These are phyloP conservation scores for Magnaporthiopsis incrustans DNA, from an alignment of 2,329 filamentous ascomycete species.

Conservation along the genomic window DNA sequence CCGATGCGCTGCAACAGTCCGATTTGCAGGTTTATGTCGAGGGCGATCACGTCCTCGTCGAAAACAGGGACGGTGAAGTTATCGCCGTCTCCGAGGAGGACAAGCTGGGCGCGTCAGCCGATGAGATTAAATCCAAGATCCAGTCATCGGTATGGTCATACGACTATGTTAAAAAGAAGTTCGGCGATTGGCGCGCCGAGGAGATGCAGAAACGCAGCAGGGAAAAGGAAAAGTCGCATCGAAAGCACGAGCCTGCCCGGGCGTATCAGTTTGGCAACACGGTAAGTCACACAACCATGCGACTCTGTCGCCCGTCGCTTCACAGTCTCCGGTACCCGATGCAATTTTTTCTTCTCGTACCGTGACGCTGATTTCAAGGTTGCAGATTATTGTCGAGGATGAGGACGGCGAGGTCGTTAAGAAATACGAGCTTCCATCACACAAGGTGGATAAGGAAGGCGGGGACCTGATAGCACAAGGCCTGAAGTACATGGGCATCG, in stretches of 20 bases:
- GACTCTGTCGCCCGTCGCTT: background rate
- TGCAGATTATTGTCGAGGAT: slow-evolving; percentile 72
- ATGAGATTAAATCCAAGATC: slow-evolving; percentile 25
- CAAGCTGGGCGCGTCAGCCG: slow-evolving; percentile 19
- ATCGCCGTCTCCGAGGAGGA: slow-evolving; percentile 43
- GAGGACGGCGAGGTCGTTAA: slow-evolving; percentile 79
- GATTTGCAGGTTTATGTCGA: slow-evolving; percentile 69
- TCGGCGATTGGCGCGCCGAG: slow-evolving; percentile 47
- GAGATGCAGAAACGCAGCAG: slow-evolving; percentile 61
- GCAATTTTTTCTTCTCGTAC: background rate
- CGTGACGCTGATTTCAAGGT: slow-evolving; percentile 19
- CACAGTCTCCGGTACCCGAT: background rate
- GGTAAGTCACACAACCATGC: slow-evolving; percentile 30
- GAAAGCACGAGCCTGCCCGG: slow-evolving; percentile 62
- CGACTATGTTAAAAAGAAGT: slow-evolving; percentile 38
- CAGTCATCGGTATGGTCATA: slow-evolving; percentile 32
- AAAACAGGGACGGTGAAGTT: slow-evolving; percentile 83
- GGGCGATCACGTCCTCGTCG: slow-evolving; percentile 69
- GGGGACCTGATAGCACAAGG: slow-evolving; percentile 32
- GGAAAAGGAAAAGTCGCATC: slow-evolving; percentile 45
- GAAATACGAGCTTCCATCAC: slow-evolving; percentile 64
- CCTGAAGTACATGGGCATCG: slow-evolving; percentile 48
- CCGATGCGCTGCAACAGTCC: background rate
- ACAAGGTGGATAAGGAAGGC: slow-evolving; percentile 36
- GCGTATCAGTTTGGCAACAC: slow-evolving; percentile 82